Percentiles rank a stretch among this genome's conserved stretches.
These are phyloP conservation scores for Arabidopsis suecica DNA, from an alignment of 345 rosid genomes.

Conservation along the genomic window DNA sequence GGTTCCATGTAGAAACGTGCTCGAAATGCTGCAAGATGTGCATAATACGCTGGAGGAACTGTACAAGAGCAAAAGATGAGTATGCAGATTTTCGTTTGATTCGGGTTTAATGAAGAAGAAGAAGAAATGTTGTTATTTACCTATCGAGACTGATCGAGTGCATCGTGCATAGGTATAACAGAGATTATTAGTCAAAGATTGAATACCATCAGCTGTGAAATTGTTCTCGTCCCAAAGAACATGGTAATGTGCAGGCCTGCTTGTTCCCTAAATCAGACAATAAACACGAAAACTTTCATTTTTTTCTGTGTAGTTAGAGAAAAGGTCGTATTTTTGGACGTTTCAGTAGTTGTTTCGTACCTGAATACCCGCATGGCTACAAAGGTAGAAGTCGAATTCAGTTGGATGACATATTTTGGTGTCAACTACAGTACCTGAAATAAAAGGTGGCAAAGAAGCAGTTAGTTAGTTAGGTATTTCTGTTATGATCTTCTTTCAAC, in stretches of 20 bases:
- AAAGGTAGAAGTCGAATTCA: constrained; percentile 95
- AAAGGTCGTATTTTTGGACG: constrained; percentile 53
- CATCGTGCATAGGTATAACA: constrained; percentile 98
- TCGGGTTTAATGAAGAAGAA: not conserved
- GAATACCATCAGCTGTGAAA: constrained; percentile 96
- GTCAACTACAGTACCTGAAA: constrained; percentile 92
- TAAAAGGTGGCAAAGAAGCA: not conserved
- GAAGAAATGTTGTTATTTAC: constrained; percentile 47
- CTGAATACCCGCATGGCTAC: constrained; percentile 99
- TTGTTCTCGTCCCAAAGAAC: constrained; percentile 99
- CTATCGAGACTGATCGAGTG: constrained; percentile 92
- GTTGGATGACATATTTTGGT: constrained; percentile 96
- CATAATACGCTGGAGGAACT: constrained; percentile 99
- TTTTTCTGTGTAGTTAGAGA: not conserved
- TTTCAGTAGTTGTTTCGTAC: constrained; percentile 45
- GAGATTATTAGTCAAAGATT: constrained; percentile 92
- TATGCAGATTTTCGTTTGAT: not conserved
- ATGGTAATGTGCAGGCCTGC: constrained; percentile 99
- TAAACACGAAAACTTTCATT: not conserved
- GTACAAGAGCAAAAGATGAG: constrained; percentile 39
- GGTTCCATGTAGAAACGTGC: constrained; percentile 99
- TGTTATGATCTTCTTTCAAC: not conserved
- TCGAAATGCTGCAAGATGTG: constrained; percentile 96
- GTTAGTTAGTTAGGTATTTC: constrained; percentile 18
- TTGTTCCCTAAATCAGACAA: constrained; percentile 74